These are phyloP conservation scores for Quercus tomentella DNA, from an alignment of 331 rosid species.

Conservation along the genomic window DNA sequence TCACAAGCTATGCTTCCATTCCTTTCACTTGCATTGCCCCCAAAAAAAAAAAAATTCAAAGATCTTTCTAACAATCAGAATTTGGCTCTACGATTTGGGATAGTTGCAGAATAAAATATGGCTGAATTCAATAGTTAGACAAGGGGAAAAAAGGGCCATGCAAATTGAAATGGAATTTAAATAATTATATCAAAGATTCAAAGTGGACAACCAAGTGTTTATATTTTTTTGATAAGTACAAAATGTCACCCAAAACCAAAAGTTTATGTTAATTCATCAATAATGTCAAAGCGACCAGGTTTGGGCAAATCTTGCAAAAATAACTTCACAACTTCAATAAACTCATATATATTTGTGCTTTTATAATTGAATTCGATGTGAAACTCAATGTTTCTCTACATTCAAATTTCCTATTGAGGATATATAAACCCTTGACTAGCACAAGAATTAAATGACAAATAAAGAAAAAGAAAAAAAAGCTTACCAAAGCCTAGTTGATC, in stretches of 20 bases:
- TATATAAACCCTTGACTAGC: not conserved
- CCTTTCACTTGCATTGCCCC: not conserved
- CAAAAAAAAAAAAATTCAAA: not conserved
- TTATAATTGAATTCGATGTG: not conserved
- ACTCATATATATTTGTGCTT: not conserved
- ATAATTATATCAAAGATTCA: no score
- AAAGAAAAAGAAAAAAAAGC: not conserved
- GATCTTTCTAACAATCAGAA: not conserved
- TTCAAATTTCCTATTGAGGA: not conserved
- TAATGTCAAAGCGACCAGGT: not conserved
- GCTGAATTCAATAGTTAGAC: no score
- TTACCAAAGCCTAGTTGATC: constrained; percentile 86
- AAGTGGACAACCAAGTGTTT: not conserved
- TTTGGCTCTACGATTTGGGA: not conserved
- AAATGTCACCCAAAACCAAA: not conserved
- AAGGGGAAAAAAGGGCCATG: not conserved
- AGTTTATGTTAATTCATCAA: not conserved
- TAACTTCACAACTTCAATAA: not conserved
- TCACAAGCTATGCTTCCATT: not conserved
- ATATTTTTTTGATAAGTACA: no score
- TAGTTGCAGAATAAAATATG: no score
- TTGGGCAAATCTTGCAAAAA: not conserved
- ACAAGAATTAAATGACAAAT: not conserved
- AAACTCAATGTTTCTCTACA: not conserved
- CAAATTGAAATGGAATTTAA: not conserved